Evolutionary conservation across 2,329 filamentous ascomycete genomes (phyloP).

Genomic region (Clathrospora elynae): DNA sequence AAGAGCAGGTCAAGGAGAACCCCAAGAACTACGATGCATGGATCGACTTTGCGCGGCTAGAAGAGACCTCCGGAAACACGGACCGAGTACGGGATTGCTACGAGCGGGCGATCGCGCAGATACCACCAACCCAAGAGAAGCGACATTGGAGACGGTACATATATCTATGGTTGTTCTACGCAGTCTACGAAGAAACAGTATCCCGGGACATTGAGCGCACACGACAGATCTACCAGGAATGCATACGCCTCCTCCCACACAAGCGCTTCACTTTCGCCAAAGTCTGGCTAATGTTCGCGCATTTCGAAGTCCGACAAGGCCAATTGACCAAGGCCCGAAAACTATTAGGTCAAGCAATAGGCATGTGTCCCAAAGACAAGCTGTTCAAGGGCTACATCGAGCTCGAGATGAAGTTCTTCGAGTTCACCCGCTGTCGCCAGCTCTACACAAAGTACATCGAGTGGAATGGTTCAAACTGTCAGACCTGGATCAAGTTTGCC

Average conservation of each 20-base stretch:
- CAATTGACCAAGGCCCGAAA: slow-evolving; percentile 82
- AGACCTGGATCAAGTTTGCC: slow-evolving; percentile 96
- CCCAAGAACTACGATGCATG: slow-evolving; percentile 96
- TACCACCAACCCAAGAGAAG: slow-evolving; percentile 95
- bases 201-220: slow-evolving; percentile 78
- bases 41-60: slow-evolving; percentile 92
- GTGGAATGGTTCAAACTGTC: slow-evolving; percentile 87
- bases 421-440: slow-evolving; percentile 88
- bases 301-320: slow-evolving; percentile 89
- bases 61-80: slow-evolving; percentile 81
- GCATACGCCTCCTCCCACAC: slow-evolving; percentile 85
- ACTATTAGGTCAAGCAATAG: slow-evolving; percentile 85
- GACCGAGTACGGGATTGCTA: slow-evolving; percentile 91
- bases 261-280: slow-evolving; percentile 98
- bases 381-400: slow-evolving; percentile 93
- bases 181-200: slow-evolving; percentile 90
- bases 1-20: slow-evolving; percentile 91
- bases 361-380: slow-evolving; percentile 95
- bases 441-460: slow-evolving; percentile 94
- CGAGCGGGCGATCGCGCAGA: slow-evolving; percentile 91
- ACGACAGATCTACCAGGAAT: slow-evolving; percentile 88
- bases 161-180: slow-evolving; percentile 97
- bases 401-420: slow-evolving; percentile 89
- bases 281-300: slow-evolving; percentile 89
- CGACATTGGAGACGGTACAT: slow-evolving; percentile 97